Evolutionary conservation across 331 rosid species (phyloP).

Genomic region (Pyracantha coccinea): DNA sequence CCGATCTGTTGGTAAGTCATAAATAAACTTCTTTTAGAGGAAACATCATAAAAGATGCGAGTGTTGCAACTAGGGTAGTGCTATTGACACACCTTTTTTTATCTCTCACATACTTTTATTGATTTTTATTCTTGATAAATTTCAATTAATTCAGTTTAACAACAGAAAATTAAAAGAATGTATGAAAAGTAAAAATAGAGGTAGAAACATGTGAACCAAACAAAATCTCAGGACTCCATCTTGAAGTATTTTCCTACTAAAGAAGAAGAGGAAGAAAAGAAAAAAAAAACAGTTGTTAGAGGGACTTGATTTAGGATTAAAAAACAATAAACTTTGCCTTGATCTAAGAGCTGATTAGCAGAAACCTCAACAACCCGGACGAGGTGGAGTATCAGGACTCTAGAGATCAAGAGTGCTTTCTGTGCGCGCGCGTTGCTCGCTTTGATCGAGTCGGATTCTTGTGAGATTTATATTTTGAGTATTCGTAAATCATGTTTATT

Average conservation of each 20-base stretch:
- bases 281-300: background rate
- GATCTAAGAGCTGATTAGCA: background rate
- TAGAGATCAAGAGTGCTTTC: background rate
- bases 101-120: accelerated
- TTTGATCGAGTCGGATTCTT: background rate
- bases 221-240: background rate
- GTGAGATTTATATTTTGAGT: no score
- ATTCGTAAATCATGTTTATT: no score
- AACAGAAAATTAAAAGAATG: accelerated
- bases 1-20: background rate
- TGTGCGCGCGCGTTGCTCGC: background rate
- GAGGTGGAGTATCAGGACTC: constrained; percentile 14
- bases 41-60: background rate
- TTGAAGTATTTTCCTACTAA: background rate
- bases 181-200: no score
- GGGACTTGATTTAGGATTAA: background rate
- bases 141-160: no score
- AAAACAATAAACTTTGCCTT: background rate
- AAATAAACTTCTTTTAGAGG: background rate
- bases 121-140: no score
- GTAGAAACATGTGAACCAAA: no score
- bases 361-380: constrained; percentile 3
- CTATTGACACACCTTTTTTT: no score
- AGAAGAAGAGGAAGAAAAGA: no score
- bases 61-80: background rate